Evolutionary conservation across 768 basidiomycete genomes (phyloP).

Genomic region (Nidularia sp.): DNA sequence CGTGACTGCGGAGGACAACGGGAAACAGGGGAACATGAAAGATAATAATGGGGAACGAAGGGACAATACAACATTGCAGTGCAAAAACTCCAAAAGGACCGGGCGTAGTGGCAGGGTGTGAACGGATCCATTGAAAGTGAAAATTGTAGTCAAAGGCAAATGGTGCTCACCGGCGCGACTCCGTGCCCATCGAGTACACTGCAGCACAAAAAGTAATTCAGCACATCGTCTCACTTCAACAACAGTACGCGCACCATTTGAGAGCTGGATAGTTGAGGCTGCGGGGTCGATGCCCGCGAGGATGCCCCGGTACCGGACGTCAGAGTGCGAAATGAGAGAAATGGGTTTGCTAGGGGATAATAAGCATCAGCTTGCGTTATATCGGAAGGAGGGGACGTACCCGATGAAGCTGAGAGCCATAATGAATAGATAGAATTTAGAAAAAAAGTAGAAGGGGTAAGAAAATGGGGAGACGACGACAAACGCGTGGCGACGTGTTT

Average conservation of each 20-base stretch:
- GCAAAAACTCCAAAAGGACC: no score
- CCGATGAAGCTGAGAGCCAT: slow-evolving; percentile 81
- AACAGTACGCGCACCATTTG: slow-evolving; percentile 56
- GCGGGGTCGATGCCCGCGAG: slow-evolving; percentile 83
- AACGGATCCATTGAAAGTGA: no score
- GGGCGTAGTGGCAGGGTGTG: no score
- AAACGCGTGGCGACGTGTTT: no score
- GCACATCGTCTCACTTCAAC: neutral
- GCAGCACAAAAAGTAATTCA: slow-evolving; percentile 5
- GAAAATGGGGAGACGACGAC: no score
- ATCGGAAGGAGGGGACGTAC: slow-evolving; percentile 26
- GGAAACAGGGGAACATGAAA: neutral
- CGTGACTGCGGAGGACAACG: neutral
- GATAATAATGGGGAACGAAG: slow-evolving; percentile 10
- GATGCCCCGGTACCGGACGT: slow-evolving; percentile 87
- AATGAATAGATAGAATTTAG: slow-evolving; percentile 9
- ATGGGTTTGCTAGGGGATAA: slow-evolving; percentile 65
- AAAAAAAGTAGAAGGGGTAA: neutral
- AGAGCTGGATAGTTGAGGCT: slow-evolving; percentile 83
- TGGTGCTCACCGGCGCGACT: slow-evolving; percentile 64
- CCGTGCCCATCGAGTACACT: slow-evolving; percentile 90
- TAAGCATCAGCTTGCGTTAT: neutral
- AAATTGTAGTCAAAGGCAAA: no score
- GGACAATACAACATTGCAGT: no score
- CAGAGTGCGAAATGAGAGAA: slow-evolving; percentile 86